phyloP scores from a whole-genome alignment of 345 rosid species.

The Combretum micranthum region DNA sequence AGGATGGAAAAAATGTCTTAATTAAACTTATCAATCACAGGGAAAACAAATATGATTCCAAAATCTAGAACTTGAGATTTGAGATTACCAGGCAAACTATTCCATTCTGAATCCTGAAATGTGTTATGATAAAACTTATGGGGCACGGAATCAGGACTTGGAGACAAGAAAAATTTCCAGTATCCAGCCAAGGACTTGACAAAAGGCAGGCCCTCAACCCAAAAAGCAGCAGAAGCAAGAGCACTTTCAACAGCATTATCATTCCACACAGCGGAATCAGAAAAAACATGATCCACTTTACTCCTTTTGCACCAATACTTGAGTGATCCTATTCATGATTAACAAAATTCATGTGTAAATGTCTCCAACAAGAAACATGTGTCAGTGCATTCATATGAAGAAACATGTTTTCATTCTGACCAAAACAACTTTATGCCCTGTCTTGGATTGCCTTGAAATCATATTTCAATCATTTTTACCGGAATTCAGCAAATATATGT shows the following conservation, averaged over 20 bases:
- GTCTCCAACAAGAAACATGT: too few species aligned
- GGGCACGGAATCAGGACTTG: constrained; percentile 57
- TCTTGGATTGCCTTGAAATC: too few species aligned
- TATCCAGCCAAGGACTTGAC: constrained; percentile 76
- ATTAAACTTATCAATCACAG: too few species aligned
- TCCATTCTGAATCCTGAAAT: constrained; percentile 73
- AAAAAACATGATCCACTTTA: constrained; percentile 55
- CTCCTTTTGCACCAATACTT: constrained; percentile 75
- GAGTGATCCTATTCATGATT: constrained; percentile 45
- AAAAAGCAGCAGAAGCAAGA: constrained; percentile 65
- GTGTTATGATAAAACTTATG: constrained; percentile 37
- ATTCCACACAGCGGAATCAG: constrained; percentile 78
- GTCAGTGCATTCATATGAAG: too few species aligned
- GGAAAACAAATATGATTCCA: background rate
- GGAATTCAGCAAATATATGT: too few species aligned
- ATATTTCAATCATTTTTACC: too few species aligned
- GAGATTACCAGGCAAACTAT: constrained; percentile 57
- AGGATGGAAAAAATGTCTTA: too few species aligned
- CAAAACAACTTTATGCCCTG: too few species aligned
- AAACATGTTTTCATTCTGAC: too few species aligned
- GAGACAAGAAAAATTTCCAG: constrained; percentile 86
- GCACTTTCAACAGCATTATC: constrained; percentile 75
- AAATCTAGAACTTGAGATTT: background rate
- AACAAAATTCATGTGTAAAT: too few species aligned
- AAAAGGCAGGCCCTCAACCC: constrained; percentile 80